Conservation (phyloP, 2,329 filamentous ascomycete genomes). For the Colletotrichum falcatum region DNA sequence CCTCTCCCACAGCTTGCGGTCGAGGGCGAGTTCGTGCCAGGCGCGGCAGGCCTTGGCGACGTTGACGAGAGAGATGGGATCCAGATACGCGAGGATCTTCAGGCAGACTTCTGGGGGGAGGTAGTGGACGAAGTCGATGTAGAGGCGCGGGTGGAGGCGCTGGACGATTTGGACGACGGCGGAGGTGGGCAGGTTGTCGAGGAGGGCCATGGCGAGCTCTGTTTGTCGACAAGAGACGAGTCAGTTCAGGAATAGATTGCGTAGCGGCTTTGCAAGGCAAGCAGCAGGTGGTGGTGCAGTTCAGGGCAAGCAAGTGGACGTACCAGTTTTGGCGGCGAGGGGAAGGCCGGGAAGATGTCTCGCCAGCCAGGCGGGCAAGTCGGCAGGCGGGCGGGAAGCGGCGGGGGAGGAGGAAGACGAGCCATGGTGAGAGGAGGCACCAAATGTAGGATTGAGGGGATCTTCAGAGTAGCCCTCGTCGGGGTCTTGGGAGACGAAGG, state of each 20-base stretch:
- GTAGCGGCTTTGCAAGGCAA: no score
- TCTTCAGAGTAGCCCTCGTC: constrained; percentile 93
- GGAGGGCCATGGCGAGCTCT: constrained; percentile 85
- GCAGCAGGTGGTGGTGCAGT: background rate
- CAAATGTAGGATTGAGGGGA: constrained; percentile 60
- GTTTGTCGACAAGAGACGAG: constrained; percentile 23
- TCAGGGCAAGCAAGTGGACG: constrained; percentile 40
- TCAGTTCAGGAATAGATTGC: background rate
- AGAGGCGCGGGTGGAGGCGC: constrained; percentile 82
- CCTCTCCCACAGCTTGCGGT: constrained; percentile 87
- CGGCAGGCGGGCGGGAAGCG: constrained; percentile 50
- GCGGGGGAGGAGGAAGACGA: constrained; percentile 46
- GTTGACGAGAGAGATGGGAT: constrained; percentile 81
- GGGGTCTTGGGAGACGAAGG: constrained; percentile 64
- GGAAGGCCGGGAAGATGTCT: constrained; percentile 63
- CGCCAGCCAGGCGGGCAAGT: constrained; percentile 63
- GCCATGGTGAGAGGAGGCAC: constrained; percentile 45
- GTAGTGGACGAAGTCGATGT: constrained; percentile 90
- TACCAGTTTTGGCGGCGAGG: constrained; percentile 62
- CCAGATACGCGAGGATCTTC: constrained; percentile 88
- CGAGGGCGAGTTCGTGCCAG: constrained; percentile 85
- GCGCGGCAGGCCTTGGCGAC: constrained; percentile 82
- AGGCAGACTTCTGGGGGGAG: constrained; percentile 92
- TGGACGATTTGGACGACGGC: constrained; percentile 85
- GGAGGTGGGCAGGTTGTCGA: constrained; percentile 83